Evolutionary conservation across 2,329 filamentous ascomycete species (phyloP), one percentile per base, ranked within the genome.

Genomic region (Ophiocordyceps australis): DNA sequence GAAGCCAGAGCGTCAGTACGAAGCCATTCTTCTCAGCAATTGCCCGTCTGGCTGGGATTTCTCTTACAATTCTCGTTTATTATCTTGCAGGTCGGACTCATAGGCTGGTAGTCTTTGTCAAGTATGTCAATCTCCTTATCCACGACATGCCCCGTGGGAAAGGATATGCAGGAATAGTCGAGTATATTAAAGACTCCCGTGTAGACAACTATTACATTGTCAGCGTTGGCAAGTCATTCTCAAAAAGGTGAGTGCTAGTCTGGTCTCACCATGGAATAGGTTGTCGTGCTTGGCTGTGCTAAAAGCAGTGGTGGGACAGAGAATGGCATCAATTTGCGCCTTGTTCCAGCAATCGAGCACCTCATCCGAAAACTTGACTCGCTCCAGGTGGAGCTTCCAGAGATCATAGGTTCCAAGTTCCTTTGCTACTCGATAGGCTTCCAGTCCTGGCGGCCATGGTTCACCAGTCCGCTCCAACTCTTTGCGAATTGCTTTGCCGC

Each of bases 281-380:
- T 43, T 42, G 5, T 54, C 55, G 23, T 55, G 48, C 38, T 55
- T 52, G 17, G 52, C 49, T 0, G 46, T 48, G 21, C 47, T 50
- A 25, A 54, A 62, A 1, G 58, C 54, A 17, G 54, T 57, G 0
- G 55, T 59, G 0, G 74, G 72, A 26, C 64, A 67, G 2, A 79
- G 42, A 7, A 79, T 57, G 2, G 68, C 68, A 38, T 79, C 74
- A 7, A 74, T 59, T 2, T 52, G 55, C 0, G 52, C 50, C 24
- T 39, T 41, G 18, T 50, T 50, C 59, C 58, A 62, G 3, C 53
- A 46, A 21, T 60, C 53, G 0, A 61, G 41, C 26, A 61, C 59
- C 8, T 42, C 39, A 32, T 57, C 57, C 42, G 61, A 57, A 33
- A 50, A 61, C 0, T 41, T 52, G 1, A 50, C 46, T 7, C 59